Evolutionary conservation across 2,329 filamentous ascomycete genomes (phyloP), one percentile per base, ranked within the genome.

Genomic region (Byssochlamys sp.): DNA sequence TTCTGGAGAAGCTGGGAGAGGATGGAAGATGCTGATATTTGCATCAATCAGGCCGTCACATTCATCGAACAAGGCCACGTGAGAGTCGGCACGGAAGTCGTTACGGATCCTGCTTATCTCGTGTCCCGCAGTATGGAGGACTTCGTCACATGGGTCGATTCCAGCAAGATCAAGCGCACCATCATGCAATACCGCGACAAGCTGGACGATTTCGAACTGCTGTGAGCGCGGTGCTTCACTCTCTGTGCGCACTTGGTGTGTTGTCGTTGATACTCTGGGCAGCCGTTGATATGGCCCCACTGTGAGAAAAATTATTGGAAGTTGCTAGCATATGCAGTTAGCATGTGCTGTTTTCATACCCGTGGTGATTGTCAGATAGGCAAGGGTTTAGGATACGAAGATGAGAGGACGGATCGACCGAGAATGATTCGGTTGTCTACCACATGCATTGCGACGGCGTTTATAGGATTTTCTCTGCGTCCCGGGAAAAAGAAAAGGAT

Each of bases 41-140:
- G 11, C 7, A 45, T 54, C 55, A 35, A 45, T 57, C 55, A 77
- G 73, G 75, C 75, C n/a, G 69, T 74, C 6, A 91, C 89, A 66
- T 88, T 96, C 74, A 88, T 97, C 58, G 92, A 97, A 78, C 90
- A 96, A 70, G 92, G 92, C 5, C 91, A 96, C 71, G 91, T 97
- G 2, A 81, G 92, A 53, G 90, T 96, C 1, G 92, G 92, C 11
- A 91, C 90, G 0, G 90, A 96, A 69, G 88, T 91, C 1, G 83
- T 96, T 27, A 95, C 89, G 1, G 92, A 97, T 71, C 86, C 91
- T 28, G 91, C 91, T 0, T 96, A 91, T 67, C 75, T 96, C 55
- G 90, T 97, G 6, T 94, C 90, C 39, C 81, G 91, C 63, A 89
- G 85, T 60, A 90, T 95, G 82, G 92, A 97, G 76, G 92, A 97